phyloP scores from a whole-genome alignment of 2,329 filamentous ascomycete genomes.

The Whalleya microplaca region DNA sequence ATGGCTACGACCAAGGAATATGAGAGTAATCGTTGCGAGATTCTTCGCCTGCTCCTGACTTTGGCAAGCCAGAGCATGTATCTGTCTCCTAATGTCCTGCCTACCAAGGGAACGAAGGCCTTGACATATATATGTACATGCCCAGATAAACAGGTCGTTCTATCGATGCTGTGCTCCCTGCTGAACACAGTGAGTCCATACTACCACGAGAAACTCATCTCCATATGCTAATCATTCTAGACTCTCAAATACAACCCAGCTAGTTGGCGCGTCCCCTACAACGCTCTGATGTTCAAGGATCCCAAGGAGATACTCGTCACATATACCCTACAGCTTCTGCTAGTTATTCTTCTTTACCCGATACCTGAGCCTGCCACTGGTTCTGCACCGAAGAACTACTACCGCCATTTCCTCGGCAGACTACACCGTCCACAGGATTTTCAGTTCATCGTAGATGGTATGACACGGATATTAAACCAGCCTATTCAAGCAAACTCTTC shows the following conservation, averaged over 20 bases:
- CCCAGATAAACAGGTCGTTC: conserved; percentile 86
- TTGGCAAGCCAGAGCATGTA: conserved; percentile 94
- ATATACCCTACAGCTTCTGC: conserved; percentile 87
- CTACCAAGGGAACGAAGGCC: conserved; percentile 79
- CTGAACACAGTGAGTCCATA: conserved; percentile 78
- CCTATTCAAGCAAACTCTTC: conserved; percentile 87
- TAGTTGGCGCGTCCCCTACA: conserved; percentile 91
- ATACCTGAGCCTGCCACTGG: conserved; percentile 75
- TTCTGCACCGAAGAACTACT: conserved; percentile 81
- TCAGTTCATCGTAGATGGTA: conserved; percentile 94
- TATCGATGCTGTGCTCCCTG: conserved; percentile 89
- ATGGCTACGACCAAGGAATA: conserved; percentile 88
- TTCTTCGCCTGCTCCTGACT: conserved; percentile 82
- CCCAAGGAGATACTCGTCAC: conserved; percentile 88
- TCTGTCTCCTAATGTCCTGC: conserved; percentile 76
- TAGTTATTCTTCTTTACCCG: conserved; percentile 83
- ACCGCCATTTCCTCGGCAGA: conserved; percentile 87
- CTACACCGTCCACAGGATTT: conserved; percentile 95
- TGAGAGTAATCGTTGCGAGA: conserved; percentile 90
- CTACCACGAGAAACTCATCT: background rate
- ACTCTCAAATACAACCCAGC: conserved; percentile 95
- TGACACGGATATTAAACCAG: conserved; percentile 90
- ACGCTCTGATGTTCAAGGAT: conserved; percentile 89
- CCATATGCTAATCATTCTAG: conserved; percentile 46
- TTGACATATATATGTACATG: conserved; percentile 89